Base-by-base conservation (phyloP, 1,284 basidiomycete genomes). In the Chiua sp. region DNA sequence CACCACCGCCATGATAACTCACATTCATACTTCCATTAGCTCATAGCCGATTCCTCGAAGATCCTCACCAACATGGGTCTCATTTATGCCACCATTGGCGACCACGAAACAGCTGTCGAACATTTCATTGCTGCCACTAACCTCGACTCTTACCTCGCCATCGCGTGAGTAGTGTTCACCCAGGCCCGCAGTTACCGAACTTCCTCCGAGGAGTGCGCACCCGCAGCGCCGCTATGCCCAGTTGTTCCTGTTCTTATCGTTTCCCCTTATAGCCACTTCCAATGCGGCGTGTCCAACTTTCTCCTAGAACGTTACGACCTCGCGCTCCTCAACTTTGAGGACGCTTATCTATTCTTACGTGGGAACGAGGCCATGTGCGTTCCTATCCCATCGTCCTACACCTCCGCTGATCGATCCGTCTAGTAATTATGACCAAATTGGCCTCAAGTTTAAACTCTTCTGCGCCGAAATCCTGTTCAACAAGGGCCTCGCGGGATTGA, bases 381-480 rank as follows among this genome's bases (percentile, higher is more conserved):
- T 42, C 26, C 55, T 46, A 47, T 50, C 48, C 47, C n/a, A 26
- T 59, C 32, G n/a, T 51, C 44, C 50, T 35, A 13, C 46, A 22
- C 26, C 50, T 56, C 37, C 18, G 33, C 57, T 53, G 7, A 56
- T 55, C 30, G 0, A 23, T 15, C 47, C 58, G n/a, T 16, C 8
- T 70, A 92, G 91, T 65, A 88, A 91, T 74, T 95, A 95, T 76
- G 91, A 92, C 68, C 94, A 96, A 76, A 84, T 96, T 28, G 94
- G 94, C 42, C 88, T 97, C 70, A 89, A 91, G 64, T 96, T 96
- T 79, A 85, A 86, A 59, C 84, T 97, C 42, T 93, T 86, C 78
- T 87, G 90, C 35, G 90, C 92, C 3, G 95, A 97, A 72, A 87
- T 96, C 32, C 78, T 94, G 48, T 97, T 96, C 80, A 96, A 96